phyloP scores from a whole-genome alignment of 192 early-diverging fungal species.

The Thamnidium elegans region DNA sequence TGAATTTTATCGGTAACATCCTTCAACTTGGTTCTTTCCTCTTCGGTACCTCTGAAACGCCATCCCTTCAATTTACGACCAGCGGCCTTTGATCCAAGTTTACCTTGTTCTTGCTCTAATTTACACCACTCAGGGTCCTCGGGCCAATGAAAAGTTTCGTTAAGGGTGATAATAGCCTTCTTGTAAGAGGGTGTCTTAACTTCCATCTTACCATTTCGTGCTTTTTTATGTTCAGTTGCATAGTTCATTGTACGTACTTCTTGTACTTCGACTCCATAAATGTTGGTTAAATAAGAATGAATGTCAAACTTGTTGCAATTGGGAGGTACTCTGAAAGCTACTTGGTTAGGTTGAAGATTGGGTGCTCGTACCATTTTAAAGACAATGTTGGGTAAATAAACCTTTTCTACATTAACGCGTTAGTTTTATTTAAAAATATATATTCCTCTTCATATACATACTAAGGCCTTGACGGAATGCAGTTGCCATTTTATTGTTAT shows the following conservation, averaged over 20 bases:
- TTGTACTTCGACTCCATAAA: conserved; percentile 79
- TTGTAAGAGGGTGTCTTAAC: conserved; percentile 44
- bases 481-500: conserved; percentile 8
- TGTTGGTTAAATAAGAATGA: conserved; percentile 74
- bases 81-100: conserved; percentile 38
- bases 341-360: conserved; percentile 78
- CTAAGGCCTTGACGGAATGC: conserved; percentile 29
- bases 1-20: conserved; percentile 32
- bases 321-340: conserved; percentile 87
- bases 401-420: conserved; percentile 39
- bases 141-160: conserved; percentile 49
- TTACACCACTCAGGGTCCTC: conserved; percentile 37
- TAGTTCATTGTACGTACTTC: conserved; percentile 92
- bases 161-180: conserved; percentile 59
- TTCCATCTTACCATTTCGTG: conserved; percentile 38
- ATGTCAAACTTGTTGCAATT: conserved; percentile 94
- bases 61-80: conserved; percentile 53
- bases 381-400: conserved; percentile 86
- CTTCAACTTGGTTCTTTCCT: conserved; percentile 37
- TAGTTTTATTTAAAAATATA: neutral
- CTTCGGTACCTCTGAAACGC: conserved; percentile 45
- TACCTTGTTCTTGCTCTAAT: conserved; percentile 44
- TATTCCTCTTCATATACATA: conserved; percentile 6
- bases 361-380: conserved; percentile 79
- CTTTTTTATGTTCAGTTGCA: conserved; percentile 49